Evolutionary conservation across 1,284 basidiomycete species (phyloP), one percentile per base, ranked within the genome.

Genomic region (Melampsora americana): DNA sequence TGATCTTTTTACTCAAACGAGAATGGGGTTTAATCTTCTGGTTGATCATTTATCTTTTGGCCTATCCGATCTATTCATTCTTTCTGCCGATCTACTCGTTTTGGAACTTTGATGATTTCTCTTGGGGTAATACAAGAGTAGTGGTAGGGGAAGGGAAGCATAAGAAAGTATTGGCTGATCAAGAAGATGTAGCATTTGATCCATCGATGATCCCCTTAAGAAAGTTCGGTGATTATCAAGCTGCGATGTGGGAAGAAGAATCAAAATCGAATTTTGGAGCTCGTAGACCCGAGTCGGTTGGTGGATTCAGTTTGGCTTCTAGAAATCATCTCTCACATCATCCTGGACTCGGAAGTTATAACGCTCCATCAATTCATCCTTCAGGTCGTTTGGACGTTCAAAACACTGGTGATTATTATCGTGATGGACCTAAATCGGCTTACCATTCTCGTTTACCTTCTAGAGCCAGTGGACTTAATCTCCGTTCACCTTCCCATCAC

Each of bases 21-120:
- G 95, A 98, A 84, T 99, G 97, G 85, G 97, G 98, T 91, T 88
- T 97, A 71, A 88, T 97, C 42, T 95, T 95, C 16, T 98, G 95
- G 95, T 92, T 98, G 90, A 86, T 99, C 65, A 92, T 98, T 77
- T 99, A 98, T 83, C 87, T 97, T 75, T 79, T 92, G 70, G 92
- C 93, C 89, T 93, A 83, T 77, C 95, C 95, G 4, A 85, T 97
- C 46, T 98, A 95, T 87, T 92, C 91, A 80, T 97, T 99, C 88
- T 91, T 96, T 88, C 85, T 99, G n/a, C 95, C 95, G 0, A 85
- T 98, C 66, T 98, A 98, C 84, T 95, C 94, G 1, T 98, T 97
- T 89, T 99, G 95, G 95, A 92, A 92, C 83, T 97, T 98, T 93
- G 95, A 97, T 83, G 94, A 96, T 84, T 97, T 97, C 85, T 90